Base-by-base conservation (phyloP, 1,139 yeast species). In the Saccharomyces hybrid region DNA sequence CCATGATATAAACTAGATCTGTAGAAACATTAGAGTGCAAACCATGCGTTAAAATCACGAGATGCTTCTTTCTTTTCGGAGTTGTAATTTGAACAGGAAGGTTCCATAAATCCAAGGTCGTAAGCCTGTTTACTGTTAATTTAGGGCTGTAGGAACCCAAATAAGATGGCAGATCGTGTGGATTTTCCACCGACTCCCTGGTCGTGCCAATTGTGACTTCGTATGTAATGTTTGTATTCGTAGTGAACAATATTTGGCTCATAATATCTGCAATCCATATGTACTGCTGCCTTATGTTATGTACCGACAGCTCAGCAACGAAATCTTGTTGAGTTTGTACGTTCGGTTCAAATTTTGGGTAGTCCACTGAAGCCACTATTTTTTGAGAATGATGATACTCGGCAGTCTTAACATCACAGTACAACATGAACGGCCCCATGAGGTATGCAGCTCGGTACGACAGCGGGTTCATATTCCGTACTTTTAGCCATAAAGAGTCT, bases 1-100 rank as follows among this genome's bases (percentile, higher is more conserved):
- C 97, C 64, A 90, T 90, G 51, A 90, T 63, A 62, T 85, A 91
- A 49, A 85, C 77, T 91, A 91, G 79, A 67, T 91, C 98, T 0
- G 95, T 87, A 2, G 91, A 82, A 0, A 85, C 81, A 65, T 91
- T 91, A 0, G 96, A 87, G 66, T 89, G 96, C 48, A 91, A 73
- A 0, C 98, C 98, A 69, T 91, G 98, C 0, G 96, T 87, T 31
- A 91, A 58, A 42, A 64, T 29, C 5, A 64, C 64, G 42, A 64
- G 50, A 49, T 64, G 68, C 46, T 54, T 57, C 55, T 38, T 48
- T 49, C 7, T 32, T 13, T 25, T 55, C 2, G 53, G 54, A 9
- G 47, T 42, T 1, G 59, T 57, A 2, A 74, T 69, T 2, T 88
- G 86, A 0, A 75, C 65, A 0, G 84, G 83, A 46, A 72, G 60